phyloP scores from a whole-genome alignment of 1,284 basidiomycete genomes.

The Mrakiaceae sp. region DNA sequence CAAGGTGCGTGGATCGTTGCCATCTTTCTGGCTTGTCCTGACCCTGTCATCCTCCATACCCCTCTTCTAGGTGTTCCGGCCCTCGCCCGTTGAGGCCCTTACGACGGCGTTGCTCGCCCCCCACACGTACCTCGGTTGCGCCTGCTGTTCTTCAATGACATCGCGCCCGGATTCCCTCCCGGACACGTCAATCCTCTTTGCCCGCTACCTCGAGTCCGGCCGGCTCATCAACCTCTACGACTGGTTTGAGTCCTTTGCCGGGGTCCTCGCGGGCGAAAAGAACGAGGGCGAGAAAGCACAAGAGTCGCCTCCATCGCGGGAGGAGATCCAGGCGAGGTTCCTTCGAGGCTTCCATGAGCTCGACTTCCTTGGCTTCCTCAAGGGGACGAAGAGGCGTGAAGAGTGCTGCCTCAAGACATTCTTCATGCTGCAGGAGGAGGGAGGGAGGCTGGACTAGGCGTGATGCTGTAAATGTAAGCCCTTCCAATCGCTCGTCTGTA shows the following conservation, averaged over 20 bases:
- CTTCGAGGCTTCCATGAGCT: conserved; percentile 63
- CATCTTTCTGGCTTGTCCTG: neutral
- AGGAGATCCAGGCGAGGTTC: conserved; percentile 60
- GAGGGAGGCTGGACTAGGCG: no score
- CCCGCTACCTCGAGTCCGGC: conserved; percentile 59
- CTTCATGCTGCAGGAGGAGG: conserved; percentile 30
- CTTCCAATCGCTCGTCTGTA: no score
- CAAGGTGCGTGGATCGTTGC: neutral
- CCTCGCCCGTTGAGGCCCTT: conserved; percentile 10
- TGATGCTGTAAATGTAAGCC: no score
- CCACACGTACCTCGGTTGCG: conserved; percentile 9
- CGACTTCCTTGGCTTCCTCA: conserved; percentile 62
- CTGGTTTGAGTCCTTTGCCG: conserved; percentile 61
- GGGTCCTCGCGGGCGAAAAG: conserved; percentile 41
- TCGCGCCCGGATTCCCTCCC: conserved; percentile 34
- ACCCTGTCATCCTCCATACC: neutral
- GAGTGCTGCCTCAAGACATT: conserved; percentile 60
- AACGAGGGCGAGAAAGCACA: conserved; percentile 5
- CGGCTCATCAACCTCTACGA: conserved; percentile 68
- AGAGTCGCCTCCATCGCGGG: conserved; percentile 34
- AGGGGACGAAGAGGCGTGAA: conserved; percentile 59
- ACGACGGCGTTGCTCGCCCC: conserved; percentile 13
- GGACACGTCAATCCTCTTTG: conserved; percentile 61
- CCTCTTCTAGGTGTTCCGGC: conserved; percentile 9
- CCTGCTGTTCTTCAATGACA: conserved; percentile 3